These are phyloP conservation scores for Phlyctochytrium arcticum DNA, from an alignment of 192 early-diverging fungal species.

Conservation along the genomic window DNA sequence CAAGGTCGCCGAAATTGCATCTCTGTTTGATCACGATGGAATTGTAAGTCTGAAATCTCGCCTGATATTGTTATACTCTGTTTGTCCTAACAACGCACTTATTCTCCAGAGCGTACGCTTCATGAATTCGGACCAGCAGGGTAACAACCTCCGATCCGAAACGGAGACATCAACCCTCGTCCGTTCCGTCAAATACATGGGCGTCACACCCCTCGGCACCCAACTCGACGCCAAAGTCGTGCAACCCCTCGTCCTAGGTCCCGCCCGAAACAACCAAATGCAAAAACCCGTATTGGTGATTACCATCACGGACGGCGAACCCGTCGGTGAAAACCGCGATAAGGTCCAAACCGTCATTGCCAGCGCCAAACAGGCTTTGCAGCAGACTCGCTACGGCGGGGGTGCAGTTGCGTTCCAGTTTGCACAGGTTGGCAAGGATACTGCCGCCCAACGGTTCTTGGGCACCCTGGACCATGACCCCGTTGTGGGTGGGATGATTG, in stretches of 20 bases:
- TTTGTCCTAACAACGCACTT: not conserved
- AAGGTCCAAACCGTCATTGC: conserved; percentile 14
- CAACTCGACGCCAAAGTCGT: conserved; percentile 26
- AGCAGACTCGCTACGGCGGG: conserved; percentile 12
- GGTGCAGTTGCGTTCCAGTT: conserved; percentile 24
- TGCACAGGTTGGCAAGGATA: conserved; percentile 28
- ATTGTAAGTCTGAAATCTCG: conserved; percentile 5
- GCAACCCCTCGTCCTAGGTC: conserved; percentile 14
- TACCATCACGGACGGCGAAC: conserved; percentile 32
- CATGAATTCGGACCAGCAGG: conserved; percentile 23
- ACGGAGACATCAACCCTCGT: conserved; percentile 12
- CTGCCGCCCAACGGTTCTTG: conserved; percentile 26
- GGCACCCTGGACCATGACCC: conserved; percentile 20
- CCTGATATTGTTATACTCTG: not conserved
- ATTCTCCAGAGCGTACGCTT: conserved; percentile 21
- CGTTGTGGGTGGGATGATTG: conserved; percentile 19
- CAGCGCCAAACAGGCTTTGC: conserved; percentile 3
- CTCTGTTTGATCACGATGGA: conserved; percentile 28
- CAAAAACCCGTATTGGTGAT: conserved; percentile 27
- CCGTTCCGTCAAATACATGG: conserved; percentile 17
- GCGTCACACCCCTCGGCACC: conserved; percentile 31
- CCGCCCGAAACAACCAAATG: not conserved
- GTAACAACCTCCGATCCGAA: conserved; percentile 23
- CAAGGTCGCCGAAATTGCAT: conserved; percentile 22
- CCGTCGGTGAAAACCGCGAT: conserved; percentile 18